Base-by-base conservation (phyloP, 2,329 filamentous ascomycete species). In the Zymoseptoria pseudotritici region DNA sequence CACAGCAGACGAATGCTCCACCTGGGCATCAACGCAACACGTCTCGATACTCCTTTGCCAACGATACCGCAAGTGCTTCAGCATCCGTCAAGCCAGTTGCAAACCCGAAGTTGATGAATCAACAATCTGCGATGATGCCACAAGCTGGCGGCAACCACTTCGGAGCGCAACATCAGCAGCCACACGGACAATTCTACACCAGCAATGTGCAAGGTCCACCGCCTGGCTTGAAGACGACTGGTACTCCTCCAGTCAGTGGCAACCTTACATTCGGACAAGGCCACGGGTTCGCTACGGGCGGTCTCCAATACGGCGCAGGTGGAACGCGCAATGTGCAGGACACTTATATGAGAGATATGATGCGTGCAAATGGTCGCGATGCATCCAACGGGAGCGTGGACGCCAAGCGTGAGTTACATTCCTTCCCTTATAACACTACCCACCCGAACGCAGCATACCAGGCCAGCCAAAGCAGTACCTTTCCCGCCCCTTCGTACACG, bases 211-310 rank as follows among this genome's bases (percentile, higher is more conserved):
- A 95, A 69, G 93, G 92, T 3, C 94, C 95, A 26, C 94, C 94
- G 61, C 95, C 94, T 0, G 94, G 94, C 9, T 81, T 99, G 26
- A 99, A 99, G 78, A 95, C 93, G 21, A 92, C 92, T 2, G 91
- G 91, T 50, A 97, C 93, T 19, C 93, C 94, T 60, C 93, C 94
- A 17, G 91, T 90, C 68, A 85, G 81, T 65, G 85, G 86, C 56
- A 86, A 84, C 58, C 84, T 86, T 65, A 94, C 97, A 84, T 97
- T 97, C 75, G 89, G 90, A 29, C 91, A 97, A 74, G 88, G 88
- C 54, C 90, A 94, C 72, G 85, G 85, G 9, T 97, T 96, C 72
- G 89, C 89, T 52, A 87, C 83, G 63, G 80, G 82, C 60, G 81
- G 81, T 60, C 75, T 82, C 55, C 86, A 85, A 50, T 90, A 96